phyloP scores from a whole-genome alignment of 352 stramenopile genomes.

The Phytophthora aleatoria region DNA sequence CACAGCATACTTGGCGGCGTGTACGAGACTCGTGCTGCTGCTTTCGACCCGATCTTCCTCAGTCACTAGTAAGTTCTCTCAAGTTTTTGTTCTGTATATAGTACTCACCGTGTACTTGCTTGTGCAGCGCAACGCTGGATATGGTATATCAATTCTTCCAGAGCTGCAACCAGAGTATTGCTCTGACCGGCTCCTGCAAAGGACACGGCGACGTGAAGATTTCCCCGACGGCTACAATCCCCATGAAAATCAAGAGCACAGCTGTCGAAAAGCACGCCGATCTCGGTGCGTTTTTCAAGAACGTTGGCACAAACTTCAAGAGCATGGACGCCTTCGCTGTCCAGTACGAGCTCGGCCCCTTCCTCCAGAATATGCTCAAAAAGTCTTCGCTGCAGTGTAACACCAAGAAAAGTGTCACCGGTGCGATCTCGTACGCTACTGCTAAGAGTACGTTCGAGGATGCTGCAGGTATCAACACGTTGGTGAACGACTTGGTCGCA shows the following conservation, averaged over 20 bases:
- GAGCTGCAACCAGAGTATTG: constrained; percentile 49
- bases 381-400: constrained; percentile 60
- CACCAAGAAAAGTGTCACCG: constrained; percentile 26
- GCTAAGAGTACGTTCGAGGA: constrained; percentile 48
- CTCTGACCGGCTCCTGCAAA: constrained; percentile 38
- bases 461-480: constrained; percentile 47
- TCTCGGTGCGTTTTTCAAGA: constrained; percentile 41
- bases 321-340: constrained; percentile 46
- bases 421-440: constrained; percentile 47
- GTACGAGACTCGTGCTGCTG: constrained; percentile 46
- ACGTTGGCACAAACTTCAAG: constrained; percentile 37
- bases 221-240: constrained; percentile 35
- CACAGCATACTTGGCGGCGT: constrained; percentile 48
- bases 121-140: constrained; percentile 49
- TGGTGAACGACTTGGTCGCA: constrained; percentile 54
- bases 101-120: constrained; percentile 3
- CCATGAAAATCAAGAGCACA: constrained; percentile 39
- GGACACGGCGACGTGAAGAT: constrained; percentile 33
- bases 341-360: constrained; percentile 64
- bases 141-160: constrained; percentile 71
- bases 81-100: not conserved
- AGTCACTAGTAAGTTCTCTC: constrained; percentile 50
- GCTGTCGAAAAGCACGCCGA: constrained; percentile 35
- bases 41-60: constrained; percentile 55
- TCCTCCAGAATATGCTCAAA: constrained; percentile 60